Percentiles rank a stretch among this genome's conserved stretches.
phyloP scores from a whole-genome alignment of 2,329 filamentous ascomycete genomes.

The Alternaria gaisen region DNA sequence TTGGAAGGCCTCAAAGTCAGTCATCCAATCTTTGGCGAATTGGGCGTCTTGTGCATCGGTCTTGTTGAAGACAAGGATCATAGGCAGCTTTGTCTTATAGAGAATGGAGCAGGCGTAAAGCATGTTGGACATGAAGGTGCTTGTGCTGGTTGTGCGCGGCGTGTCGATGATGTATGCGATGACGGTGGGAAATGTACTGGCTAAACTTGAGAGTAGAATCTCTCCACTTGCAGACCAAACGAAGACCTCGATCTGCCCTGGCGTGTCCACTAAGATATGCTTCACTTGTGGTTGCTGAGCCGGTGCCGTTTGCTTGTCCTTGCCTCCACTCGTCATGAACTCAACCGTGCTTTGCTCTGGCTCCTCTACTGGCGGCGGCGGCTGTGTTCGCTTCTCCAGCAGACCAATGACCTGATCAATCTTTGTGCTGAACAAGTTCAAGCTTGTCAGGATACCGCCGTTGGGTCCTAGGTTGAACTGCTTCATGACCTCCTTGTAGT shows the following conservation, averaged over 20 bases:
- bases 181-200: conserved; percentile 93
- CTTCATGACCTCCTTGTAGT: conserved; percentile 99
- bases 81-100: conserved; percentile 97
- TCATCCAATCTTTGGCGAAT: conserved; percentile 99
- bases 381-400: conserved; percentile 84
- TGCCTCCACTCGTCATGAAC: conserved; percentile 48
- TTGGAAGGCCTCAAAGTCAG: conserved; percentile 96
- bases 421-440: conserved; percentile 98
- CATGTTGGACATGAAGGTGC: conserved; percentile 99
- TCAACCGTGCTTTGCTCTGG: conserved; percentile 47
- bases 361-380: conserved; percentile 50
- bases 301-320: conserved; percentile 31
- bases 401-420: conserved; percentile 92
- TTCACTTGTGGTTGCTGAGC: conserved; percentile 68
- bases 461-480: conserved; percentile 98
- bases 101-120: conserved; percentile 98
- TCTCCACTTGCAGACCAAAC: conserved; percentile 97
- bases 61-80: conserved; percentile 99
- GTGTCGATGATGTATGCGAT: conserved; percentile 98
- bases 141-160: conserved; percentile 88
- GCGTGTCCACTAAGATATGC: conserved; percentile 92
- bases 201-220: conserved; percentile 90
- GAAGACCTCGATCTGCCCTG: conserved; percentile 98
- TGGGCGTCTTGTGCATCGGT: conserved; percentile 91
- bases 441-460: conserved; percentile 91